A percentile compares a stretch with the other conserved stretches of the same genome.
These are phyloP conservation scores for Malus hybrid DNA, from an alignment of 331 rosid genomes.

Conservation along the genomic window DNA sequence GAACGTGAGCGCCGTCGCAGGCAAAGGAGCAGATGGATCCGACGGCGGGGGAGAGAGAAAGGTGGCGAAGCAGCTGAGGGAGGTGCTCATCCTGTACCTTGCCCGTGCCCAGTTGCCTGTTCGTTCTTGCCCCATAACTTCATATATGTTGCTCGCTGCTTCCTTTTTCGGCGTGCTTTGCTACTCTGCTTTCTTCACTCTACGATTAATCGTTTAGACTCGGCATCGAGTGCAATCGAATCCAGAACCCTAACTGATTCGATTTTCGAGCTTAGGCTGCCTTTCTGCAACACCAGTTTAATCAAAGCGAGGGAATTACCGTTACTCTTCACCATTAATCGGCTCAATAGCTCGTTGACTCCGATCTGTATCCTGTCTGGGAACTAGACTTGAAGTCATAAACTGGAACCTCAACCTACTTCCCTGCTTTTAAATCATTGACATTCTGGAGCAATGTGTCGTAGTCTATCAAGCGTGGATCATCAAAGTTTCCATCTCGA, in stretches of 20 bases:
- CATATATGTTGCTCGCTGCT: conserved; percentile 29
- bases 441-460: conserved; percentile 80
- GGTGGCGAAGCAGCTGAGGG: conserved; percentile 55
- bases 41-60: conserved; percentile 21
- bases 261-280: conserved; percentile 23
- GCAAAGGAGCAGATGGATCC: conserved; percentile 45
- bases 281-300: conserved; percentile 15
- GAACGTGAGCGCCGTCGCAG: conserved; percentile 87
- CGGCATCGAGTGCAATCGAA: conserved; percentile 27
- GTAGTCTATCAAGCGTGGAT: conserved; percentile 95
- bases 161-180: conserved; percentile 3
- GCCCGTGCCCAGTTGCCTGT: conserved; percentile 69
- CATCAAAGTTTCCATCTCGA: conserved; percentile 31
- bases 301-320: conserved; percentile 26
- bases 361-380: conserved; percentile 65
- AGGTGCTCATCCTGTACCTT: conserved; percentile 44
- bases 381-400: conserved; percentile 94
- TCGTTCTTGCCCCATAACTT: conserved; percentile 99
- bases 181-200: not conserved
- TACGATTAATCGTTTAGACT: conserved; percentile 25
- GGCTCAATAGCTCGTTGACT: conserved; percentile 13
- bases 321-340: conserved; percentile 12
- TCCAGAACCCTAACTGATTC: conserved; percentile 29
- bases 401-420: conserved; percentile 66
- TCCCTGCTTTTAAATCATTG: conserved; percentile 68